phyloP scores from a whole-genome alignment of 768 basidiomycete genomes.

The Termitomyces sp. region DNA sequence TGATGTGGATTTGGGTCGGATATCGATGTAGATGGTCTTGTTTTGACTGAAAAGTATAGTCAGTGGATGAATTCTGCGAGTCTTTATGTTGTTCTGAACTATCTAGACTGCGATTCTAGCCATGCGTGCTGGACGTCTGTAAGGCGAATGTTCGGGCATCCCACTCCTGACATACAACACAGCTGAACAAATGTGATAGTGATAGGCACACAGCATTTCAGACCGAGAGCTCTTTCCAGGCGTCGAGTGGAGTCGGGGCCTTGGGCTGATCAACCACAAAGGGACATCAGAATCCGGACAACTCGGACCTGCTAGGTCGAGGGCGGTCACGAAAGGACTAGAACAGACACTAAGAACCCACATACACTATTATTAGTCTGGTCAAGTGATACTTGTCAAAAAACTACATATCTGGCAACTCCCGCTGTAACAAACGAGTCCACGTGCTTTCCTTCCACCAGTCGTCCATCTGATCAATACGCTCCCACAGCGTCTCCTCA shows the following conservation, averaged over 20 bases:
- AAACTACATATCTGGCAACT: conserved; percentile 69
- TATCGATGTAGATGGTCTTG: too few species aligned
- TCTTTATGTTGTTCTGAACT: background rate
- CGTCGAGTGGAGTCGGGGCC: background rate
- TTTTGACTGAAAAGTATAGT: background rate
- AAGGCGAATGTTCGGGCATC: background rate
- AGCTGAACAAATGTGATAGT: background rate
- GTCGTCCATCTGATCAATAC: conserved; percentile 76
- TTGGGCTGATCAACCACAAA: background rate
- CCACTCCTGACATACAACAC: background rate
- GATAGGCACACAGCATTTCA: background rate
- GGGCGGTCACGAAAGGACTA: background rate
- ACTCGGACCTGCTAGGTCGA: background rate
- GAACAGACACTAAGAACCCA: background rate
- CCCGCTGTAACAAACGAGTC: conserved; percentile 74
- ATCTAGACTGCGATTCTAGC: background rate
- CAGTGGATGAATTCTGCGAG: background rate
- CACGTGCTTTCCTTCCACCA: conserved; percentile 95
- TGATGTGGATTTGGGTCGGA: background rate
- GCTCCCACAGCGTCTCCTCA: conserved; percentile 82
- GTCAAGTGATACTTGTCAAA: background rate
- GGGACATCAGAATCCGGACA: background rate
- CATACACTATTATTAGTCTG: too few species aligned
- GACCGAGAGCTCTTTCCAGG: background rate
- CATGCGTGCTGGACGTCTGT: background rate